These are phyloP conservation scores for Trichoderma harzianum DNA, from an alignment of 2,329 filamentous ascomycete genomes.

Conservation along the genomic window DNA sequence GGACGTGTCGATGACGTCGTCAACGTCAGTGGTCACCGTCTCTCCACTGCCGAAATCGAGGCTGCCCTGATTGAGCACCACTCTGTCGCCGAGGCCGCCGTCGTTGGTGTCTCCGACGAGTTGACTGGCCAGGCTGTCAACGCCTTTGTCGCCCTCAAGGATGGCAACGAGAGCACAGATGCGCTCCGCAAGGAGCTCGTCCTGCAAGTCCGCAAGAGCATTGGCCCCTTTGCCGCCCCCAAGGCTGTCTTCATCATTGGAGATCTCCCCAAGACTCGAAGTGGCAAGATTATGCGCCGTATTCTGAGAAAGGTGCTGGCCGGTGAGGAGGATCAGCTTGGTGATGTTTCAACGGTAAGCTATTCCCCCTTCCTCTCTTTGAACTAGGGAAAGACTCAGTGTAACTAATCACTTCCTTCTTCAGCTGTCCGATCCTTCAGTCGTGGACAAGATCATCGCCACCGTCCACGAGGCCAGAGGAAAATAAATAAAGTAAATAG, in stretches of 20 bases:
- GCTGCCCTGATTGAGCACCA: slow-evolving; percentile 91
- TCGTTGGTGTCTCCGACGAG: slow-evolving; percentile 90
- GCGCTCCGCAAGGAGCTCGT: slow-evolving; percentile 89
- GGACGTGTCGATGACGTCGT: slow-evolving; percentile 98
- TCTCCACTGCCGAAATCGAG: slow-evolving; percentile 97
- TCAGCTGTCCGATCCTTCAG: slow-evolving; percentile 81
- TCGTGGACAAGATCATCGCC: slow-evolving; percentile 86
- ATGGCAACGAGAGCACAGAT: slow-evolving; percentile 71
- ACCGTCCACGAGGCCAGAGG: slow-evolving; percentile 65
- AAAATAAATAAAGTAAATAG: slow-evolving; percentile 38
- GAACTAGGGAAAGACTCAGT: not conserved
- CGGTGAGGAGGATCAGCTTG: slow-evolving; percentile 94
- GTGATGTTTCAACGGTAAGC: slow-evolving; percentile 84
- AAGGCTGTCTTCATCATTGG: slow-evolving; percentile 90
- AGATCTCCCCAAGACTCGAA: slow-evolving; percentile 94
- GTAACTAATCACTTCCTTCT: slow-evolving; percentile 19
- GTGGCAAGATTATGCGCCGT: slow-evolving; percentile 97
- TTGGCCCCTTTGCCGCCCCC: slow-evolving; percentile 93
- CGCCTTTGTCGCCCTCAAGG: slow-evolving; percentile 91
- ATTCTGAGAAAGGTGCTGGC: slow-evolving; percentile 96
- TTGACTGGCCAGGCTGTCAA: slow-evolving; percentile 96
- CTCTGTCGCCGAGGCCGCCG: slow-evolving; percentile 86
- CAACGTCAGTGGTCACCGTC: slow-evolving; percentile 92
- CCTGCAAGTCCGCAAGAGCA: slow-evolving; percentile 93
- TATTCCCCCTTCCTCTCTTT: slow-evolving; percentile 20